Base-by-base conservation (phyloP, 441 rosid genomes). In the Populus hybrid region DNA sequence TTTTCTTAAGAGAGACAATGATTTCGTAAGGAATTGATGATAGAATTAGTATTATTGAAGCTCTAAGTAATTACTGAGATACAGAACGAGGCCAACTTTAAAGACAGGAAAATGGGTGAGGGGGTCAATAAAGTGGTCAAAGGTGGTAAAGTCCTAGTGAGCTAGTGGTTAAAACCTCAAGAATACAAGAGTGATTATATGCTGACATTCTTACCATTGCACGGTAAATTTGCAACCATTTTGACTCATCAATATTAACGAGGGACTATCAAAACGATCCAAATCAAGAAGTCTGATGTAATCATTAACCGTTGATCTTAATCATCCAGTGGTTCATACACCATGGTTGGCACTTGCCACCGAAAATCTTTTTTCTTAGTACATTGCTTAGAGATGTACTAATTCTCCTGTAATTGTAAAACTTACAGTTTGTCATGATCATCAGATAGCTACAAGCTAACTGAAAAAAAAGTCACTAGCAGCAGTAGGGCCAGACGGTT, bases 401-500 rank as follows among this genome's bases (percentile, higher is more conserved):
- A 20, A 23, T 34, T 20, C 61, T 9, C 11, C 42, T 38, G 42
- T 38, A 38, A 8, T 38, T 38, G 42, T 6, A 34, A 34, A 5
- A 34, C 36, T 34, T 57, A 69, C 2, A 11, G 24, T 8, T 12
- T 8, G 10, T 59, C 21, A 21, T 69, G 24, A 30, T 70, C 42
- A 72, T 6, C 71, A 40, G 5, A 32, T 11, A 73, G 24, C 21
- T 67, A 63, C 35, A 7, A 36, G 75, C 23, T 18, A 70, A 32
- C 32, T 3, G 32, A 34, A 4, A 57, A 14, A 65, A 46, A 80
- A 65, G 83, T 80, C 85, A 73, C 74, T 61, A 66, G 63, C 77
- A 61, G 67, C 75, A 67, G 70, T 40, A 71, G 75, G 21, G 65
- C 75, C 84, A 46, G 80, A 70, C 46, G 78, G 69, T 26, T 54